Conservation (phyloP, 169 alveolate genomes). For the Plasmodium adleri region DNA sequence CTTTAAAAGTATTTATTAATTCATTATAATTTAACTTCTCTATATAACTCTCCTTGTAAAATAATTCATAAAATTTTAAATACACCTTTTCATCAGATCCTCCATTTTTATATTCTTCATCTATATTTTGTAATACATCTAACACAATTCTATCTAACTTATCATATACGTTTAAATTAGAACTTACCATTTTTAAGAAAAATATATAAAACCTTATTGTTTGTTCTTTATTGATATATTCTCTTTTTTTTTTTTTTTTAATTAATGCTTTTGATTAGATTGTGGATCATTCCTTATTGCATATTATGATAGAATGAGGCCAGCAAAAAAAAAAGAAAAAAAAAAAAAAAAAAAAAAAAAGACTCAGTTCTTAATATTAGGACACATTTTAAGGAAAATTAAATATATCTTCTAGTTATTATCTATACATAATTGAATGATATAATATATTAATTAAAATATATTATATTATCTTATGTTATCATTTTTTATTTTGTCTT, state of each 20-base stretch:
- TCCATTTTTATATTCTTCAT: conserved; percentile 19
- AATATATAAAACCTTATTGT: no score
- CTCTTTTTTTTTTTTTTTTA: not conserved
- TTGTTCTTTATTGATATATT: not conserved
- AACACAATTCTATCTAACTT: conserved; percentile 53
- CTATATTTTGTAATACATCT: conserved; percentile 47
- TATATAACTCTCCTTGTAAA: conserved; percentile 50
- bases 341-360: no score
- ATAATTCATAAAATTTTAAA: conserved; percentile 49
- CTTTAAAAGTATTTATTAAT: conserved; percentile 34
- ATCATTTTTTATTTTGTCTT: no score
- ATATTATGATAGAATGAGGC: no score
- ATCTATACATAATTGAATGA: no score
- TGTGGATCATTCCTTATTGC: no score
- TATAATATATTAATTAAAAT: no score
- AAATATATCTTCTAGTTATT: no score
- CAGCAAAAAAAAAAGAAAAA: no score
- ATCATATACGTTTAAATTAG: conserved; percentile 14
- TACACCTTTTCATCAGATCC: conserved; percentile 46
- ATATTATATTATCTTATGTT: no score
- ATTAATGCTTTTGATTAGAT: not conserved
- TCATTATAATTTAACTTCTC: conserved; percentile 40
- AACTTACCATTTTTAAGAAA: conserved; percentile 14
- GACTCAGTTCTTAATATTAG: no score
- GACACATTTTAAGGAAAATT: no score